Percentiles rank a stretch among this genome's conserved stretches.
Evolutionary conservation across 805 yeast species (phyloP).

Genomic region (Saccharomycopsis sp.): DNA sequence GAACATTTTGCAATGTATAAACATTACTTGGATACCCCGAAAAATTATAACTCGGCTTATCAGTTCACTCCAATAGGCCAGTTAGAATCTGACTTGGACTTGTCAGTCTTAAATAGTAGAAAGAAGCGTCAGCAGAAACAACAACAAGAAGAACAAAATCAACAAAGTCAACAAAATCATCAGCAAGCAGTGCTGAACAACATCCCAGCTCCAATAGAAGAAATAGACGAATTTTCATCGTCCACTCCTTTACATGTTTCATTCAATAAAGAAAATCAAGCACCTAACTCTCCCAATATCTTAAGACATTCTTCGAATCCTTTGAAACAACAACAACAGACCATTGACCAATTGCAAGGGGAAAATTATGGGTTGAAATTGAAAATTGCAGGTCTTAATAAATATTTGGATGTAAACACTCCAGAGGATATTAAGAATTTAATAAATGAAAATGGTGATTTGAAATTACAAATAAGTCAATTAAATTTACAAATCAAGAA

Average conservation of each 20-base stretch:
- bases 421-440: constrained; percentile 15
- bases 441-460: constrained; percentile 19
- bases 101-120: constrained; percentile 8
- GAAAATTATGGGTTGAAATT: constrained; percentile 41
- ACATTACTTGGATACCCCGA: constrained; percentile 16
- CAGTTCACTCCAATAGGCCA: constrained; percentile 21
- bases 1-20: constrained; percentile 18
- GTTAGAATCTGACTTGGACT: constrained; percentile 17
- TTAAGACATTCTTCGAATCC: constrained; percentile 23
- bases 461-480: constrained; percentile 11
- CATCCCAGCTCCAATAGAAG: too few relatives aligned
- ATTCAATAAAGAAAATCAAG: neutral
- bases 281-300: constrained; percentile 1
- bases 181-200: too few relatives aligned
- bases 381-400: constrained; percentile 35
- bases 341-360: constrained; percentile 29
- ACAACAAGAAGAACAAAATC: neutral
- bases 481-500: neutral
- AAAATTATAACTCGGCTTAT: constrained; percentile 5
- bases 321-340: constrained; percentile 28
- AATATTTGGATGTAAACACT: constrained; percentile 26
- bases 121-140: neutral
- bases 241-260: constrained; percentile 16
- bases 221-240: constrained; percentile 15
- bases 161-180: neutral